phyloP scores from a whole-genome alignment of 352 stramenopile species.

The Phytophthora pistaciae region DNA sequence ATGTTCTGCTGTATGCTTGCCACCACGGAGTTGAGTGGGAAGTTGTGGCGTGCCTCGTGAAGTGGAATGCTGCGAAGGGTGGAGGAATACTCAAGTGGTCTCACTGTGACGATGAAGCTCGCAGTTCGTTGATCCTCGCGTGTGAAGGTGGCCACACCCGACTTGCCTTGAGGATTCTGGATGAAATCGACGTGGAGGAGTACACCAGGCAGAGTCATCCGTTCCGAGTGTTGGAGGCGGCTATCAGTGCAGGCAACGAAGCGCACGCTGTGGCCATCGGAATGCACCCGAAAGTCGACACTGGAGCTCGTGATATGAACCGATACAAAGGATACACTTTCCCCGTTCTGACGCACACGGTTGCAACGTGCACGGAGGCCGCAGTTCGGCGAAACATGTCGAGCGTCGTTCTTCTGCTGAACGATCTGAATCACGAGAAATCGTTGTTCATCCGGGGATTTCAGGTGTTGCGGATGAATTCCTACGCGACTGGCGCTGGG shows the following conservation, averaged over 20 bases:
- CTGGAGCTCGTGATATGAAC: neutral
- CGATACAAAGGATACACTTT: neutral
- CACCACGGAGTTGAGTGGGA: conserved; percentile 1
- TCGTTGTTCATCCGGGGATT: neutral
- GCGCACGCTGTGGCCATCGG: neutral
- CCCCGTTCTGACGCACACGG: neutral
- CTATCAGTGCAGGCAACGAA: conserved; percentile 2
- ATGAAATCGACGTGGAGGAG: conserved; percentile 7
- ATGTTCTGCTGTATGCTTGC: conserved; percentile 22
- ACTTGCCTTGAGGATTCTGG: conserved; percentile 11
- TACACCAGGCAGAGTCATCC: conserved; percentile 24
- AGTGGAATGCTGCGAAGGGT: neutral
- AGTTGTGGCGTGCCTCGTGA: conserved; percentile 2
- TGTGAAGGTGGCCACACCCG: conserved; percentile 9
- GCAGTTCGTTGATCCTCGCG: conserved; percentile 17
- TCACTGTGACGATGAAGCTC: conserved; percentile 8
- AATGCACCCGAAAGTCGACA: neutral
- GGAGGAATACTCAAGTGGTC: conserved; percentile 16
- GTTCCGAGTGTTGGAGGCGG: conserved; percentile 24
- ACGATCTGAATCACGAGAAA: neutral
- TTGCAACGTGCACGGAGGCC: neutral
- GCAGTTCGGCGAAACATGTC: neutral
- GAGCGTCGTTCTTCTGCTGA: neutral
- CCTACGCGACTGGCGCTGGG: conserved; percentile 4
- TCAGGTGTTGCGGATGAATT: neutral